Evolutionary conservation across 768 basidiomycete species (phyloP), one percentile per base, ranked within the genome.

Genomic region (Leccinellum luteum): DNA sequence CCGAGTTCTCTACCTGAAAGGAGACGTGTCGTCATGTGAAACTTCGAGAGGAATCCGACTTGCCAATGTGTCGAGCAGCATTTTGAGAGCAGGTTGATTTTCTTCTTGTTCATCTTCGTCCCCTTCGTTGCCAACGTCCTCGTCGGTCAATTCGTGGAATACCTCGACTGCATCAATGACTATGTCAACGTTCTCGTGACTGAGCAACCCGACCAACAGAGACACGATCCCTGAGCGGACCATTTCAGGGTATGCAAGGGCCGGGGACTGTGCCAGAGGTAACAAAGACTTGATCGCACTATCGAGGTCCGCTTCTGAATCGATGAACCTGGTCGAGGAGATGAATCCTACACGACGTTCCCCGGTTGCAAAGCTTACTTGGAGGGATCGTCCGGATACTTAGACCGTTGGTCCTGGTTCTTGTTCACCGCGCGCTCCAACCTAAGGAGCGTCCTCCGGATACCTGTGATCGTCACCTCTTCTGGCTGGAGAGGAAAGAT

Each of bases 291-390:
- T 95, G 54, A 98, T 84, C 8, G 94, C 85, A 55, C 79, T 77
- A 68, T 98, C 94, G 6, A 99, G 83, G 68, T 97, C 94, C 25
- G 93, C 92, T 78, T 99, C 97, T 1, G 97, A 98, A 71, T 98
- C 97, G 64, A 99, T 98, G 79, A 98, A 99, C 73, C 96, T 98
- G 50, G 21, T 27, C 9, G 32, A 31, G 44, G 4, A 49, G 25
- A 30, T 60, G 48, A 72, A 23, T 30, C 13, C 4, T n/a, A 21
- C 10, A n/a, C 48, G 23, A 41, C 10, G 6, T 3, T n/a, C 1
- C 17, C 19, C 45, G 50, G 6, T 9, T 7, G 12, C 15, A 48
- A 21, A 23, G 50, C 80, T 58, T 62, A 95, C 95, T 90, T 97
- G 45, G 93, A 82, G 3, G 95, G 95, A 64, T 98, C 92, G 58